Evolutionary conservation across 169 alveolate species (phyloP).

Genomic region (Blepharisma undulans): DNA sequence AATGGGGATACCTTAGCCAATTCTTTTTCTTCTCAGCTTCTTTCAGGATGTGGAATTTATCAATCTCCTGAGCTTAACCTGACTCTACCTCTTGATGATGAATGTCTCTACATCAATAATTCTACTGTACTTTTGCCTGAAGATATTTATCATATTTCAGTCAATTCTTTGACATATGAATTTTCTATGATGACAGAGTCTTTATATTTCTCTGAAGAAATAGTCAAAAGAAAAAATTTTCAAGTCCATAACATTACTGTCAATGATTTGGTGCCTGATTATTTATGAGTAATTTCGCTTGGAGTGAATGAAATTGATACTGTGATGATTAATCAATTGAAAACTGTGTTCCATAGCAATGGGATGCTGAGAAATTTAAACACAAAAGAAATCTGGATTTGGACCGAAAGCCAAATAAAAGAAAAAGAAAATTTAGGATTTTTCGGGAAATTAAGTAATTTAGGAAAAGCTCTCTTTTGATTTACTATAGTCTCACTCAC

Average conservation of each 20-base stretch:
- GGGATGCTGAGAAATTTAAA: constrained; percentile 9
- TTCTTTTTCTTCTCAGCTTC: constrained; percentile 1
- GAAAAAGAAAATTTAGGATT: background rate
- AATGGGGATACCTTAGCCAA: background rate
- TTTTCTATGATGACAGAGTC: background rate
- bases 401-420: constrained; percentile 1
- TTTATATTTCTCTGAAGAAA: background rate
- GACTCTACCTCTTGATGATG: background rate
- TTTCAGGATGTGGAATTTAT: background rate
- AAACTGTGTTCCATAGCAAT: background rate
- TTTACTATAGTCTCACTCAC: background rate
- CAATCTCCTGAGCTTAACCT: background rate
- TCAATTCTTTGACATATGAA: background rate
- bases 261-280: background rate
- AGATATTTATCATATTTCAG: background rate
- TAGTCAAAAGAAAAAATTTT: background rate
- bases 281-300: background rate
- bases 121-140: constrained; percentile 1
- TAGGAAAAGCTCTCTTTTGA: background rate
- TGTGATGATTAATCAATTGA: background rate
- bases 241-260: background rate
- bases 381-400: constrained; percentile 23
- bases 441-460: background rate
- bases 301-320: constrained; percentile 11
- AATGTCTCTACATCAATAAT: background rate